phyloP scores from a whole-genome alignment of 2,329 filamentous ascomycete species.

The Karstenula rhodostoma region DNA sequence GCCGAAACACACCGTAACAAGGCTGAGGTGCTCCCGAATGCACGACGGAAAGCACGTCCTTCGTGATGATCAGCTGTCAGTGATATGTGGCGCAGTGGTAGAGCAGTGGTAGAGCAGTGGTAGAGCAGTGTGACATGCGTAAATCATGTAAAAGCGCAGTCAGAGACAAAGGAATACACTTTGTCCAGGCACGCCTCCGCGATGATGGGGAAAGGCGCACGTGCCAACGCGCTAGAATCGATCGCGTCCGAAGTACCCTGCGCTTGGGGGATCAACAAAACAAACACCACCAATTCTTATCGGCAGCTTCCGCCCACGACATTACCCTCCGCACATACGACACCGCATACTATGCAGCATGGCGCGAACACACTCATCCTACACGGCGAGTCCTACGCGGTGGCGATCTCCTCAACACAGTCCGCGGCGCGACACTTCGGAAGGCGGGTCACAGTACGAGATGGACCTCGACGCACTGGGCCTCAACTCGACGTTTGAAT shows the following conservation, averaged over 20 bases:
- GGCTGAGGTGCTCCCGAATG: not conserved
- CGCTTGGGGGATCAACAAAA: constrained; percentile 19
- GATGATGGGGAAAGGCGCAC: constrained; percentile 3
- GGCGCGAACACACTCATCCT: constrained; percentile 45
- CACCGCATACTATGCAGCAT: constrained; percentile 28
- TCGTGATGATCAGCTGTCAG: no score
- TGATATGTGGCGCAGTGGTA: no score
- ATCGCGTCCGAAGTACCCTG: constrained; percentile 2
- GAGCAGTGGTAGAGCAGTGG: no score
- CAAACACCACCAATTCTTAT: constrained; percentile 36
- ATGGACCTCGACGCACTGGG: constrained; percentile 50
- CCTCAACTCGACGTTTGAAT: constrained; percentile 46
- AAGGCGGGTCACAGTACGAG: constrained; percentile 49
- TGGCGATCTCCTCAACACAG: constrained; percentile 39
- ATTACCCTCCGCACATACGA: not conserved
- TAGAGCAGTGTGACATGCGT: no score
- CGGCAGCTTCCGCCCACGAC: constrained; percentile 14
- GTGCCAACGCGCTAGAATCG: constrained; percentile 5
- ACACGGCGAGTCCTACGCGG: constrained; percentile 45
- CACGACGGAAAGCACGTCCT: no score
- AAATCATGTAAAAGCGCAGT: no score
- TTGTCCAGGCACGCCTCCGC: not conserved
- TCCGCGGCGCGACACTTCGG: constrained; percentile 35
- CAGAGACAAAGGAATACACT: no score
- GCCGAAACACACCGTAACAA: not conserved